These are phyloP conservation scores for Naganishia onofrii DNA, from an alignment of 768 basidiomycete genomes.

Conservation along the genomic window DNA sequence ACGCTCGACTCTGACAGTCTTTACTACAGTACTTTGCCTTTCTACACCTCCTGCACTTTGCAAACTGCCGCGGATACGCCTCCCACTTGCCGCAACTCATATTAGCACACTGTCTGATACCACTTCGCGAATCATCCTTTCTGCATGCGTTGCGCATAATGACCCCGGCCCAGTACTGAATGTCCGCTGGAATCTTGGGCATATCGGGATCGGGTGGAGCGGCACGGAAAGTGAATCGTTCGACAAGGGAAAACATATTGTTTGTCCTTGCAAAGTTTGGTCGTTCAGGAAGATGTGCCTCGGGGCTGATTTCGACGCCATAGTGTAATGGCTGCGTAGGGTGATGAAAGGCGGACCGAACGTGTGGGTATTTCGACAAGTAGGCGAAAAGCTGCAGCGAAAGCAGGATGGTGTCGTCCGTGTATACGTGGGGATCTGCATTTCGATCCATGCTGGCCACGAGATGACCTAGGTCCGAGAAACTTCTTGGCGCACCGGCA, in stretches of 20 bases:
- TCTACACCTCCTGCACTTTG: conserved; percentile 89
- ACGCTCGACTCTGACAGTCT: conserved; percentile 92
- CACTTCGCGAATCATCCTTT: conserved; percentile 89
- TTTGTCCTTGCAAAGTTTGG: conserved; percentile 49
- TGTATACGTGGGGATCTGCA: conserved; percentile 57
- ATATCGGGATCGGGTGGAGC: conserved; percentile 74
- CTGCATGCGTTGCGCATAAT: conserved; percentile 99
- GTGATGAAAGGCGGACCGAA: conserved; percentile 91
- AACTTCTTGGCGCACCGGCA: conserved; percentile 50
- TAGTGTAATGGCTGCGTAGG: conserved; percentile 55
- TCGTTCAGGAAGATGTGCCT: conserved; percentile 44
- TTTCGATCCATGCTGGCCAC: conserved; percentile 35
- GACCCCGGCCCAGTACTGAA: conserved; percentile 99
- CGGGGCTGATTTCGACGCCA: conserved; percentile 42
- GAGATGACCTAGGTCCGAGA: conserved; percentile 48
- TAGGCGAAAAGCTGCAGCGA: conserved; percentile 91
- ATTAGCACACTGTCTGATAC: conserved; percentile 95
- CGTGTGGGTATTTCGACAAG: conserved; percentile 95
- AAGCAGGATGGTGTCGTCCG: conserved; percentile 90
- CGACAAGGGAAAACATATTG: conserved; percentile 93
- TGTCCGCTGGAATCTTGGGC: conserved; percentile 73
- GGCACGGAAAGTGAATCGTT: conserved; percentile 92
- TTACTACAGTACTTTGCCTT: conserved; percentile 99
- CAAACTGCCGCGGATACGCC: conserved; percentile 85
- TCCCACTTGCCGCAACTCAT: conserved; percentile 98